Base-by-base conservation (phyloP, 2,329 filamentous ascomycete species). In the Fusarium dlaminii region DNA sequence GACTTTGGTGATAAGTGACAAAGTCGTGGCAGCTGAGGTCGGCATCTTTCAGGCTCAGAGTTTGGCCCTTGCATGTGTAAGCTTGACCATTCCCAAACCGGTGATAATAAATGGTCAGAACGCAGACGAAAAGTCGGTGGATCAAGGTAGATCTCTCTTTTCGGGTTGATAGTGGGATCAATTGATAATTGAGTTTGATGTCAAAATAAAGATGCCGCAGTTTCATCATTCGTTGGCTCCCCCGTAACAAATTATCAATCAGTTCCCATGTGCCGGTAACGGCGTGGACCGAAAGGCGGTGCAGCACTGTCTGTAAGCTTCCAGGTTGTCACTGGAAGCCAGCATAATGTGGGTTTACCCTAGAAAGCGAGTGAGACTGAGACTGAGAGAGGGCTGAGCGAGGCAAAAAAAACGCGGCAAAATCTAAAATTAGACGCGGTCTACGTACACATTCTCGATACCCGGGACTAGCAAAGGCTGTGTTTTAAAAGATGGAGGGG, bases 341-440 rank as follows among this genome's bases (percentile, higher is more conserved):
- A 45, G 32, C 62, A 46, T 55, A 45, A 45, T 66, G 63, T 55
- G 63, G 63, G 34, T 56, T 46, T n/a, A 29, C 17, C 43, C 24
- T 39, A 37, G 51, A 22, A 54, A 39, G 14, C 8, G 51, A 29
- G 34, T 54, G 49, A 54, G 32, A 29, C 24, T 37, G 24, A 45
- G 18, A 27, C 30, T 49, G 22, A 49, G 45, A 6, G 61, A 60
- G 55, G 75, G 75, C 76, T 78, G 76, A 78, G 76, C 30, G 62
- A 75, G 57, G 63, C 37, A 62, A 75, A 74, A 72, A 72, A 65
- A 63, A 39, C 61, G 67, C 57, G 57, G 68, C 57, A 66, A 30
- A 55, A 72, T 69, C 76, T 78, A 78, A 78, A 78, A 70, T 78
- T 78, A 78, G 76, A 68, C 52, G 49, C 34, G 30, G 42, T 56